Evolutionary conservation across 768 basidiomycete genomes (phyloP).

Genomic region (Cyclocybe cylindracea): DNA sequence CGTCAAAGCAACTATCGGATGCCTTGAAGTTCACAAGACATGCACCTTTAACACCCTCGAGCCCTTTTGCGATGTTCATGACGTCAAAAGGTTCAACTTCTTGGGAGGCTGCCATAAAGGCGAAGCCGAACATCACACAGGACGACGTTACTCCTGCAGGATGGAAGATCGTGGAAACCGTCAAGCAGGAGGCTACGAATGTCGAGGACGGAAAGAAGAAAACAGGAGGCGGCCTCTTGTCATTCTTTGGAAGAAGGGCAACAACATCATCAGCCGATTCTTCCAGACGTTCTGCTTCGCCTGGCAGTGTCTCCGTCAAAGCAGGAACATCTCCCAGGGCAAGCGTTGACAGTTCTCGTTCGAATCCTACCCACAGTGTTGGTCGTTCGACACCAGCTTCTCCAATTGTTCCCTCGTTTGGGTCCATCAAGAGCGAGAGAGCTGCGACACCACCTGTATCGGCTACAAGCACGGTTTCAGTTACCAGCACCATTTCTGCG

Average conservation of each 20-base stretch:
- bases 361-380: constrained; percentile 4
- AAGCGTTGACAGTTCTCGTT: constrained; percentile 22
- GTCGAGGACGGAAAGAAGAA: constrained; percentile 52
- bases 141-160: constrained; percentile 68
- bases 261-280: constrained; percentile 17
- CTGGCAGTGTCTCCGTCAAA: constrained; percentile 9
- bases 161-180: constrained; percentile 70
- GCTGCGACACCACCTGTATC: not conserved
- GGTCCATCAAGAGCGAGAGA: constrained; percentile 2
- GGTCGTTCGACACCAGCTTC: constrained; percentile 8
- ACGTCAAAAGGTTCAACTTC: constrained; percentile 72
- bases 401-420: constrained; percentile 7
- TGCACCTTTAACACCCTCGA: constrained; percentile 48
- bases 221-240: constrained; percentile 58
- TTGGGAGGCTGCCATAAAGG: constrained; percentile 72
- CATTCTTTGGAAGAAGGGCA: constrained; percentile 62
- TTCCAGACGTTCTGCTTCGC: constrained; percentile 19
- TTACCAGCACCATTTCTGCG: constrained; percentile 14
- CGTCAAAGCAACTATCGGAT: constrained; percentile 58
- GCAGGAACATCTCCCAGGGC: constrained; percentile 22
- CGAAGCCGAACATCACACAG: constrained; percentile 43
- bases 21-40: constrained; percentile 68
- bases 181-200: constrained; percentile 33
- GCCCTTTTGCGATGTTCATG: constrained; percentile 72
- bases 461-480: constrained; percentile 6